A percentile compares a stretch with the other conserved stretches of the same genome.
Conservation (phyloP, 1,139 yeast species). For the Scheffersomyces illinoinensis region DNA sequence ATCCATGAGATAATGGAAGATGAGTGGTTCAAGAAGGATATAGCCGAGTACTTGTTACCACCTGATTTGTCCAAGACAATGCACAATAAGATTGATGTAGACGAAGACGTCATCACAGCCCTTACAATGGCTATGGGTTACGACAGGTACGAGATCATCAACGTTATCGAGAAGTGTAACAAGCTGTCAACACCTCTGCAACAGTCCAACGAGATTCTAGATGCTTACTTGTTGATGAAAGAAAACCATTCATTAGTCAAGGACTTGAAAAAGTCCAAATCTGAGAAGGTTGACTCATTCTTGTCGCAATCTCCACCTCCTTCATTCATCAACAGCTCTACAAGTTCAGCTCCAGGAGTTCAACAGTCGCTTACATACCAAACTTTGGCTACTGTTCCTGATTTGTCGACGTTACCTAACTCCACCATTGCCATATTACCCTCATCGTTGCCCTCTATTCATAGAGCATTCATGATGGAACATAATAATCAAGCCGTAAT, state of each 20-base stretch:
- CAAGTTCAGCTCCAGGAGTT: conserved; percentile 40
- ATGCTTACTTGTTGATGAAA: conserved; percentile 85
- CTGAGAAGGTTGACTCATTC: conserved; percentile 53
- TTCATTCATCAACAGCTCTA: conserved; percentile 17
- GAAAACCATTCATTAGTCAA: conserved; percentile 75
- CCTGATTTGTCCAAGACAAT: conserved; percentile 53
- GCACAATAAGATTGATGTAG: conserved; percentile 52
- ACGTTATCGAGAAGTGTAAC: conserved; percentile 56
- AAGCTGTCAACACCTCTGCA: conserved; percentile 40
- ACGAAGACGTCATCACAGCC: conserved; percentile 78
- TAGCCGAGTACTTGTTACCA: conserved; percentile 82
- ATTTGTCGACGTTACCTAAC: conserved; percentile 51
- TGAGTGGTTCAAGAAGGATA: conserved; percentile 87
- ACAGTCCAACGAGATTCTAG: conserved; percentile 73
- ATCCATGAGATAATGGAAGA: conserved; percentile 94
- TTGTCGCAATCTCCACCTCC: conserved; percentile 55
- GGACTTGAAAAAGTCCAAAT: conserved; percentile 58
- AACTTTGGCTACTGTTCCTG: conserved; percentile 52
- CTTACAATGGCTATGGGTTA: conserved; percentile 91
- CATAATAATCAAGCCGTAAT: conserved; percentile 51
- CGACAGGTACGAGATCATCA: conserved; percentile 81
- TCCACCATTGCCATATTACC: conserved; percentile 90
- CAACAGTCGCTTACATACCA: conserved; percentile 52
- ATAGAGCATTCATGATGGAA: conserved; percentile 88
- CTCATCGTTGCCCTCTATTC: conserved; percentile 90